Evolutionary conservation across 768 basidiomycete species (phyloP), one percentile per base, ranked within the genome.

Genomic region (Tulasnella sp.): DNA sequence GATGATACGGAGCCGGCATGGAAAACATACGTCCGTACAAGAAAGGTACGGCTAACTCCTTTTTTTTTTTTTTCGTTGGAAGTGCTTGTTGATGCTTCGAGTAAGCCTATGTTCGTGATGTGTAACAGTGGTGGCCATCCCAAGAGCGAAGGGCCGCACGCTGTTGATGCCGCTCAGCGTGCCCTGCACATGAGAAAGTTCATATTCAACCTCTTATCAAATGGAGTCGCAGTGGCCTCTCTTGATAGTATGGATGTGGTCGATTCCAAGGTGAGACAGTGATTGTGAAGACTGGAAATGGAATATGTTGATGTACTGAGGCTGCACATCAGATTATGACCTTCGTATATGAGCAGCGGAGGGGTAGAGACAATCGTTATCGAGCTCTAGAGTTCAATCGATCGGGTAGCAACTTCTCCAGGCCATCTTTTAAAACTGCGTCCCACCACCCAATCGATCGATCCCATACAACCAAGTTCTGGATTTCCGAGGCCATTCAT

Each of bases 31-130:
- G 72, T 71, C 31, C 60, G 66, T 22, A 61, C 63, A 12, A 72
- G 67, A 60, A 76, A 78, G 70, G 78, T 79, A 56, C 29, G 34
- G 65, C 9, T 22, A 15, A n/a, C n/a, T 45, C n/a, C 10, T 1
- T n/a, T 45, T 49, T 31, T 12, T 4, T 30, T 10, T 30, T 5
- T 24, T 27, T 42, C 4, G 11, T 21, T 3, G 34, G 10, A 34
- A 25, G 43, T 38, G 34, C 21, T 30, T 11, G 60, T 69, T 44
- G 71, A 46, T 4, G 2, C 42, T 4, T 17, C 31, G 21, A 25
- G 29, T 4, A 60, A 84, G 81, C 84, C 85, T 1, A 83, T 86
- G 82, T 84, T 84, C 59, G 73, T 79, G 27, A 71, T 86, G 69
- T 70, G 73, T 19, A 76, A 79, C 60, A 82, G 82, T 55, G 82